Evolutionary conservation across 352 stramenopile species (phyloP), one percentile per base, ranked within the genome.

Genomic region (Pythium myriotylum): DNA sequence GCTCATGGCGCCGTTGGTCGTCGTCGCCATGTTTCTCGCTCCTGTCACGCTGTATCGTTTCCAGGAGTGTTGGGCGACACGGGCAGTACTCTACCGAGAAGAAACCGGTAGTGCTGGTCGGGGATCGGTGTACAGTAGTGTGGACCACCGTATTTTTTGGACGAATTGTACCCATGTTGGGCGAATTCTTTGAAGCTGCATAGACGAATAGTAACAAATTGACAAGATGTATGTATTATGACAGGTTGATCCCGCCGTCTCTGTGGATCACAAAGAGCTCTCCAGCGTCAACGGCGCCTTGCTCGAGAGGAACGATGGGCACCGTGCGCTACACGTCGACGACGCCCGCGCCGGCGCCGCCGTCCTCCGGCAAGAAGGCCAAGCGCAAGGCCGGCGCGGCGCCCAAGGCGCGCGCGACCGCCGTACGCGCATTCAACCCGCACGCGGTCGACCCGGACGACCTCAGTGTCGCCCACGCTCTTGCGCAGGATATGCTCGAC

Each of bases 311-410:
- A 39, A 24, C 29, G 8, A 66, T 66, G 59, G 59, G 59, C 5
- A 66, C 59, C 20, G 59, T 66, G n/a, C 59, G 59, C 12, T 45
- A 56, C 51, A 66, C 59, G 59, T 60, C 50, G 17, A 32, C 46
- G 32, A 32, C 55, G 43, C n/a, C 46, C 13, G 4, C 45, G 55
- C 29, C 42, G 16, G 17, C 17, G 4, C 9, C 48, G n/a, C 54
- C 50, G 22, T 66, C 59, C 1, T 40, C 17, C 3, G 49, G 13
- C 32, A 59, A 59, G 59, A 66, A 66, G 53, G 51, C 48, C 50
- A 66, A 66, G 42, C 51, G 50, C 51, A 67, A 67, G 37, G 52
- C 27, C 24, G 29, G 29, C 29, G 35, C 23, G 47, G 32, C 37
- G 13, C 22, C 42, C 23, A 19, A 27, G 20, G 42, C 60, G 13